phyloP scores from a whole-genome alignment of 345 rosid genomes.

The Linum lewisii region DNA sequence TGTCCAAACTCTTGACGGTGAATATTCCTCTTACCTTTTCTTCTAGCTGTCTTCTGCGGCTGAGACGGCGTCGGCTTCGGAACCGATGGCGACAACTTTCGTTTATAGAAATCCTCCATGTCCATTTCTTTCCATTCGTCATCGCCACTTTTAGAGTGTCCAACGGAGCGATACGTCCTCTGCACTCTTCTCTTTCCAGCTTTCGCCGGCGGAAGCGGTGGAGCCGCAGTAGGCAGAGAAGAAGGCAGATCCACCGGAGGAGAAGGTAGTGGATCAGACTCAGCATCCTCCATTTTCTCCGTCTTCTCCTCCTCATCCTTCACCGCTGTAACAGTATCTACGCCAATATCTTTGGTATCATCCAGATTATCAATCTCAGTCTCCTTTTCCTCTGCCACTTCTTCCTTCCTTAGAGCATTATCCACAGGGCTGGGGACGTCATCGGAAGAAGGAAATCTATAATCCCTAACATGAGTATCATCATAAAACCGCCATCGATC shows the following conservation, averaged over 20 bases:
- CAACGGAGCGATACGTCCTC: constrained; percentile 22
- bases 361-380: constrained; percentile 8
- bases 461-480: constrained; percentile 42
- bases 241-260: constrained; percentile 10
- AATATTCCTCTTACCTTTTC: not conserved
- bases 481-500: constrained; percentile 65
- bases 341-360: constrained; percentile 14
- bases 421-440: no score
- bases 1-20: not conserved
- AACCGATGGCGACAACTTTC: not conserved
- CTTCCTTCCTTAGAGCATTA: constrained; percentile 6
- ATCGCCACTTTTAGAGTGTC: not conserved
- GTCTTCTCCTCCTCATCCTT: not conserved
- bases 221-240: constrained; percentile 7
- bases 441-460: constrained; percentile 21
- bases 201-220: constrained; percentile 10
- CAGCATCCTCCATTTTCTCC: constrained; percentile 8
- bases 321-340: constrained; percentile 8
- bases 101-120: not conserved
- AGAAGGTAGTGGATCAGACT: not conserved
- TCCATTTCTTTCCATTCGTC: not conserved
- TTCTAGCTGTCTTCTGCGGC: not conserved
- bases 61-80: not conserved
- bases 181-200: constrained; percentile 23
- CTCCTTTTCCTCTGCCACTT: constrained; percentile 8